A percentile compares a stretch with the other conserved stretches of the same genome.
phyloP scores from a whole-genome alignment of 129 eudicot species.

The Artemisia tridentata region DNA sequence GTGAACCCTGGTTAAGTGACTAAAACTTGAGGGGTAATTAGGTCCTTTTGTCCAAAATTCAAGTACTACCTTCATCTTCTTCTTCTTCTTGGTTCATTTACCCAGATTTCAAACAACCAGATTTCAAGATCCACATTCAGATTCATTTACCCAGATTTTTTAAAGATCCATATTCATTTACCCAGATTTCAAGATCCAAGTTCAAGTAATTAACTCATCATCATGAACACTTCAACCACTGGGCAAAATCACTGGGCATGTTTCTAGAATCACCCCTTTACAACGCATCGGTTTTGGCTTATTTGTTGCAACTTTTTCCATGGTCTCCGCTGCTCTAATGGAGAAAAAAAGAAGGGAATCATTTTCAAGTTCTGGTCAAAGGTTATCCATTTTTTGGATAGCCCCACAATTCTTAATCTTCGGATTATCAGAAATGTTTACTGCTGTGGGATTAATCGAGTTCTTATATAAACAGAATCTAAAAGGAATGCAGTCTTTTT shows the following conservation, averaged over 20 bases:
- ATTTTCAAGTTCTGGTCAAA: conserved; percentile 26
- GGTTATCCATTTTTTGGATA: conserved; percentile 70
- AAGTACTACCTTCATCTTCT: no score
- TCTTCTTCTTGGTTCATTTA: no score
- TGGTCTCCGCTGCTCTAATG: conserved; percentile 80
- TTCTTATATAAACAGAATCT: conserved; percentile 80
- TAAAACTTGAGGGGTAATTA: no score
- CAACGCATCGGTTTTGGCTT: conserved; percentile 80
- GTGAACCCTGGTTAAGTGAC: no score
- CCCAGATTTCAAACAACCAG: no score
- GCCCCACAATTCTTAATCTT: conserved; percentile 89
- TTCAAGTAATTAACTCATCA: no score
- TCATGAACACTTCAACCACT: no score
- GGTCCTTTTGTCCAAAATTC: no score
- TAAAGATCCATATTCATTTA: no score
- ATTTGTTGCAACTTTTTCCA: conserved; percentile 70
- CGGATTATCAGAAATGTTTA: conserved; percentile 91
- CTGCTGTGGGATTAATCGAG: conserved; percentile 92
- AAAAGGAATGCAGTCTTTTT: conserved; percentile 80
- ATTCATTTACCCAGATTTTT: no score
- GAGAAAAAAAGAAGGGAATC: conserved; percentile 63
- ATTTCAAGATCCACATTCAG: no score
- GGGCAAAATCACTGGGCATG: conserved; percentile 61
- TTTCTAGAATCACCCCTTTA: conserved; percentile 73
- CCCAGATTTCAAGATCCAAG: no score